phyloP scores from a whole-genome alignment of 352 stramenopile genomes.

The Phytopythium montanum region DNA sequence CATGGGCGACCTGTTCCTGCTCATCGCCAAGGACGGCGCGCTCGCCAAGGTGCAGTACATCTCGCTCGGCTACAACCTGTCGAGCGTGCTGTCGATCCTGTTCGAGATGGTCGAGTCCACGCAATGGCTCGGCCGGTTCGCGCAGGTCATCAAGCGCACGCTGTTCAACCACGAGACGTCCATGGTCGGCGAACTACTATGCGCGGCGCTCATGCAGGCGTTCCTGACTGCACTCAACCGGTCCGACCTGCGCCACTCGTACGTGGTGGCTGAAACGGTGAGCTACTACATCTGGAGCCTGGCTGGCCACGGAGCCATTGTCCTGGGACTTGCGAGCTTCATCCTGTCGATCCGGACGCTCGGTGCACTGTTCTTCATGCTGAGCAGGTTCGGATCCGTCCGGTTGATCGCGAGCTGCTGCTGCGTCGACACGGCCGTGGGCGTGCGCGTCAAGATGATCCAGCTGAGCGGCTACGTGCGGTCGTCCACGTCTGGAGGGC shows the following conservation, averaged over 20 bases:
- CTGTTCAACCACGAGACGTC: constrained; percentile 24
- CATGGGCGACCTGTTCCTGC: constrained; percentile 25
- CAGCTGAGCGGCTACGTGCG: constrained; percentile 15
- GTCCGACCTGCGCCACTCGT: constrained; percentile 9
- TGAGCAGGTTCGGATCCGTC: not conserved
- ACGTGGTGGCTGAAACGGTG: constrained; percentile 8
- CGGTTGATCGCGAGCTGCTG: constrained; percentile 5
- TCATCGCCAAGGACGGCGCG: constrained; percentile 18
- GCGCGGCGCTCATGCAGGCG: constrained; percentile 12
- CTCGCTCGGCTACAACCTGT: constrained; percentile 26
- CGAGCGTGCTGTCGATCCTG: constrained; percentile 20
- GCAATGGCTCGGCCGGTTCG: constrained; percentile 12
- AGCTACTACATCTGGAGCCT: constrained; percentile 20
- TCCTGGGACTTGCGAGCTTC: constrained; percentile 9
- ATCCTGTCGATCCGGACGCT: constrained; percentile 1
- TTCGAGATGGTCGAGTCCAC: constrained; percentile 27
- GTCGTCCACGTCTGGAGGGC: constrained; percentile 6
- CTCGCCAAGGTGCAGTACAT: constrained; percentile 22
- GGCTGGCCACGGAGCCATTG: constrained; percentile 14
- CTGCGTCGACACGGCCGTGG: constrained; percentile 15
- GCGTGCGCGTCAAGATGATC: constrained; percentile 18
- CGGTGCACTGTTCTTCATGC: not conserved
- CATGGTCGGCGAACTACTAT: constrained; percentile 21
- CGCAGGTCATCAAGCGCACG: constrained; percentile 8
- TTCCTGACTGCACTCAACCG: constrained; percentile 18